phyloP scores from a whole-genome alignment of 768 basidiomycete species.

The Neoboletus magnificus region DNA sequence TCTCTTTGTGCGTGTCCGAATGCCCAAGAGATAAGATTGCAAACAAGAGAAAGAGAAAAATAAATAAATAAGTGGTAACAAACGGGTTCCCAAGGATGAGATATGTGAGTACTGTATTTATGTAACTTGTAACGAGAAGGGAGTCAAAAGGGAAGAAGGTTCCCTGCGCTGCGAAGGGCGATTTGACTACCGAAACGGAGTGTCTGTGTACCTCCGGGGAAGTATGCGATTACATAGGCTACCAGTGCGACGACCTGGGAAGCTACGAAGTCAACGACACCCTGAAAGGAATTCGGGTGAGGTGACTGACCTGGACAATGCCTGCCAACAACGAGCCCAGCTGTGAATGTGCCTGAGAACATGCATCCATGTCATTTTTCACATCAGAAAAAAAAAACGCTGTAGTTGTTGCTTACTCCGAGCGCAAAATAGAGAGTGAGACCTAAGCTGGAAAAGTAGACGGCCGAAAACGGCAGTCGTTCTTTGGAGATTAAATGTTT shows the following conservation, averaged over 20 bases:
- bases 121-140: not conserved
- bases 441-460: constrained; percentile 81
- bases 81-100: not conserved
- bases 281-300: not conserved
- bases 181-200: constrained; percentile 76
- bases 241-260: constrained; percentile 75
- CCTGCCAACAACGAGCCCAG: constrained; percentile 83
- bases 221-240: constrained; percentile 90
- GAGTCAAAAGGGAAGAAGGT: constrained; percentile 69
- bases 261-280: not conserved
- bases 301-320: constrained; percentile 61
- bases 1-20: not conserved
- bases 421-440: constrained; percentile 92
- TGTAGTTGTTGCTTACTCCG: constrained; percentile 47
- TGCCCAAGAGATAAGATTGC: not conserved
- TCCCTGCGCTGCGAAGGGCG: constrained; percentile 81
- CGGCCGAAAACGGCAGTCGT: constrained; percentile 75
- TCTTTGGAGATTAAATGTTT: constrained; percentile 85
- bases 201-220: constrained; percentile 86
- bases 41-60: not conserved
- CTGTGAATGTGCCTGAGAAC: constrained; percentile 72
- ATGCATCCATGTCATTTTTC: not conserved
- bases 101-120: not conserved
- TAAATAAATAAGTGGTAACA: constrained; percentile 9
- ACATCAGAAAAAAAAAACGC: not conserved